Evolutionary conservation across 139 green algal species (phyloP).

Genomic region (Closterium sp.): DNA sequence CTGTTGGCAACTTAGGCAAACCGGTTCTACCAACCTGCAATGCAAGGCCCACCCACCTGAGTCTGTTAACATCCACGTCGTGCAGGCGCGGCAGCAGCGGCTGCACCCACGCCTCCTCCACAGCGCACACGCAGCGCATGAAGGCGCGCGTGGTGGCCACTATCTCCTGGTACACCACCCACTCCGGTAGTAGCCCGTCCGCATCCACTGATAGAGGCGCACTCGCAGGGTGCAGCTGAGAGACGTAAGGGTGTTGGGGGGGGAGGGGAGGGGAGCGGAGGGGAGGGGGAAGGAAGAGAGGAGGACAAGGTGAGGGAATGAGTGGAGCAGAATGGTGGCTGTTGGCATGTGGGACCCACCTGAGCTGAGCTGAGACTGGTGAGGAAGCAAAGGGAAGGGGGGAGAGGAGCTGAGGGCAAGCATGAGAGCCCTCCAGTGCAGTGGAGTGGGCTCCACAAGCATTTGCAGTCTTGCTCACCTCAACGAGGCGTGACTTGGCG

Average conservation of each 20-base stretch:
- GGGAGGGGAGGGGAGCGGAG: not conserved
- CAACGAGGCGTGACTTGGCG: slow-evolving; percentile 12
- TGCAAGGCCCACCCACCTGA: slow-evolving; percentile 19
- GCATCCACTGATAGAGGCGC: slow-evolving; percentile 63
- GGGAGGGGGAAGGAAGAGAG: not conserved
- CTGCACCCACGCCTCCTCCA: slow-evolving; percentile 70
- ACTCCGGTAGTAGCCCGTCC: slow-evolving; percentile 88
- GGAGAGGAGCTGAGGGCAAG: not conserved
- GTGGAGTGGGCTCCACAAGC: not conserved
- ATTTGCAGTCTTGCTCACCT: not conserved
- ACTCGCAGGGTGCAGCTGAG: slow-evolving; percentile 74
- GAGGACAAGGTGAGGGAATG: not conserved
- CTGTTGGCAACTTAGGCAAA: too few relatives aligned
- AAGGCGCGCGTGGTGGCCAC: slow-evolving; percentile 74
- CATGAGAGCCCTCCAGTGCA: too few relatives aligned
- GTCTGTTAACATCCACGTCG: slow-evolving; percentile 64
- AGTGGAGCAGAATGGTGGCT: too few relatives aligned
- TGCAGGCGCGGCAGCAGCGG: slow-evolving; percentile 68
- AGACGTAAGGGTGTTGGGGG: not conserved
- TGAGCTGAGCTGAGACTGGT: not conserved
- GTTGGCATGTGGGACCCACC: too few relatives aligned
- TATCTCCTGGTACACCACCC: slow-evolving; percentile 91
- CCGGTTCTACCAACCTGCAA: too few relatives aligned
- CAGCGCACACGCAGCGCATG: slow-evolving; percentile 75
- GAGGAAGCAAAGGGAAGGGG: not conserved